phyloP scores from a whole-genome alignment of 2,329 filamentous ascomycete species.

The Pestalotiopsis sp. region DNA sequence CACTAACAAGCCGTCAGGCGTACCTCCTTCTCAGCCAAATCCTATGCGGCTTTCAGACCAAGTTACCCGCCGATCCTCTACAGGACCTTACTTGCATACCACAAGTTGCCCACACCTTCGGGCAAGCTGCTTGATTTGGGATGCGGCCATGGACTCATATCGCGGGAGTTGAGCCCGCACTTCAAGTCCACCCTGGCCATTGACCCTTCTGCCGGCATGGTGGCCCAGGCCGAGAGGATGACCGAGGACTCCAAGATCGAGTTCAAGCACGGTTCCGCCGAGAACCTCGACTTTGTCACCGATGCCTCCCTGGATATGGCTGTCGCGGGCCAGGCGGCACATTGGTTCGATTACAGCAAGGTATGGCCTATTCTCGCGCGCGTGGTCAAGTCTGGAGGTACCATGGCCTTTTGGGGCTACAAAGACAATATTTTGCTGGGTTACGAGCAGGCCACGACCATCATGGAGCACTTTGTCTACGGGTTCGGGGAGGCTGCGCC shows the following conservation, averaged over 20 bases:
- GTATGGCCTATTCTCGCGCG: constrained; percentile 59
- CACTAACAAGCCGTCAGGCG: constrained; percentile 42
- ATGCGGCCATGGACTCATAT: constrained; percentile 62
- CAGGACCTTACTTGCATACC: constrained; percentile 55
- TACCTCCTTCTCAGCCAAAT: constrained; percentile 55
- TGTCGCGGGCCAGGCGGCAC: constrained; percentile 59
- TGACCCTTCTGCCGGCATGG: constrained; percentile 62
- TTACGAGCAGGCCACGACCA: constrained; percentile 50
- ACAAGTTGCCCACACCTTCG: constrained; percentile 38
- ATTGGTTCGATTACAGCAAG: constrained; percentile 65
- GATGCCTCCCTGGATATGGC: constrained; percentile 54
- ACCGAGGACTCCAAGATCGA: constrained; percentile 46
- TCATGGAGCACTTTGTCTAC: constrained; percentile 61
- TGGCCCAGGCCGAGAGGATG: constrained; percentile 48
- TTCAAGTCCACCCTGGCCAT: constrained; percentile 56
- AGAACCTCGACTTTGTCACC: constrained; percentile 53
- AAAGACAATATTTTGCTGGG: constrained; percentile 64
- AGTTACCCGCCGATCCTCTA: constrained; percentile 59
- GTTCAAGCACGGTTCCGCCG: constrained; percentile 53
- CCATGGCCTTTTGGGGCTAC: constrained; percentile 68
- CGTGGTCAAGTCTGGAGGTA: constrained; percentile 56
- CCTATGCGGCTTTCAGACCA: constrained; percentile 63
- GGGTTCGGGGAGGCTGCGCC: constrained; percentile 45
- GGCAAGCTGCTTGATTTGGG: constrained; percentile 59
- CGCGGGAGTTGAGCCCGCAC: constrained; percentile 53